These are phyloP conservation scores for Epichloe aotearoae DNA, from an alignment of 2,329 filamentous ascomycete species.

Conservation along the genomic window DNA sequence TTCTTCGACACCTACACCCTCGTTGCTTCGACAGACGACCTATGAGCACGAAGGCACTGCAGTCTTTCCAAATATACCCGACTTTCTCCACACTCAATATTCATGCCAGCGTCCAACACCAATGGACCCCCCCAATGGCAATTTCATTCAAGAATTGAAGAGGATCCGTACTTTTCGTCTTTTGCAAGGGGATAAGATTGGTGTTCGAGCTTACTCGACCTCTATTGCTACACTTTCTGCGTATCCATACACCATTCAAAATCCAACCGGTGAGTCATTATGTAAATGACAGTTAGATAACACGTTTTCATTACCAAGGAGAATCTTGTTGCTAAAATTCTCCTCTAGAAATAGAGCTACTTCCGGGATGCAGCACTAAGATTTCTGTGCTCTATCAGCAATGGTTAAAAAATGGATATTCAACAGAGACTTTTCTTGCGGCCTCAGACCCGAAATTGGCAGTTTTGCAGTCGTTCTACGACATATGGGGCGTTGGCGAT, in stretches of 20 bases:
- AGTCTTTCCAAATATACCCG: conserved; percentile 50
- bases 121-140: conserved; percentile 54
- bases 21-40: conserved; percentile 55
- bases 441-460: conserved; percentile 50
- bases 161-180: conserved; percentile 60
- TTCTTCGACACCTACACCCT: conserved; percentile 3
- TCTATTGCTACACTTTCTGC: conserved; percentile 73
- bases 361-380: conserved; percentile 75
- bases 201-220: conserved; percentile 75
- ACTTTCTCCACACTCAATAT: conserved; percentile 49
- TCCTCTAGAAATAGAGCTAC: conserved; percentile 31
- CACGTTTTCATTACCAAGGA: not conserved
- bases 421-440: conserved; percentile 52
- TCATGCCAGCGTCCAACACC: conserved; percentile 72
- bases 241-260: conserved; percentile 48
- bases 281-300: not conserved
- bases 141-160: conserved; percentile 61
- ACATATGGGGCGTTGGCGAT: conserved; percentile 86
- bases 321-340: not conserved
- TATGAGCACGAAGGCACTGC: conserved; percentile 55
- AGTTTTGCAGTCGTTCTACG: conserved; percentile 57
- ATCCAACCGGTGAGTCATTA: conserved; percentile 25
- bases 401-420: conserved; percentile 46
- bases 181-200: conserved; percentile 62
- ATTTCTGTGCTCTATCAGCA: conserved; percentile 67